These are phyloP conservation scores for Cordyceps farinosa DNA, from an alignment of 2,329 filamentous ascomycete species.

Conservation along the genomic window DNA sequence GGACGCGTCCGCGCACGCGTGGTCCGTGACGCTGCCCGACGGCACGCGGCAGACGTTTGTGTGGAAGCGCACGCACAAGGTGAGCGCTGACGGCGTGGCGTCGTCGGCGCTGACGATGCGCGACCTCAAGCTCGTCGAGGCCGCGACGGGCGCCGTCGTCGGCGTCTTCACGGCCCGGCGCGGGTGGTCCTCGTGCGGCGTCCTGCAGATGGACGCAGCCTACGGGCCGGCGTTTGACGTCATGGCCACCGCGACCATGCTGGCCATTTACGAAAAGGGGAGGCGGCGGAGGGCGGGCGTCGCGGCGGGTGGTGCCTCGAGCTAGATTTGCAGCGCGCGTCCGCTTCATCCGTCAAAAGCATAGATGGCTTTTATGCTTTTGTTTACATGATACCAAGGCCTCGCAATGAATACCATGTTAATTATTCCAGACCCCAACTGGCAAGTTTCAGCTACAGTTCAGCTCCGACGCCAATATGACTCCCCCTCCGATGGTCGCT, in stretches of 20 bases:
- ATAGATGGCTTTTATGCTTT: background rate
- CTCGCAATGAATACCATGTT: background rate
- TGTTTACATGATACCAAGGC: background rate
- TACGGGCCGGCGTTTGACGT: constrained; percentile 9
- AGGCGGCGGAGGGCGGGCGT: background rate
- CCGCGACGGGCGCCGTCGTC: background rate
- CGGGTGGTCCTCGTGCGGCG: constrained; percentile 3
- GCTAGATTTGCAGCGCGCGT: background rate
- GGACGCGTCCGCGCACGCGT: background rate
- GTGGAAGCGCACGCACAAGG: constrained; percentile 9
- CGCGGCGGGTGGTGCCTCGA: background rate
- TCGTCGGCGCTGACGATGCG: background rate
- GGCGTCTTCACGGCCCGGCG: constrained; percentile 9
- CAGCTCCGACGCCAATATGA: background rate
- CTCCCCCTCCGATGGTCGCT: background rate
- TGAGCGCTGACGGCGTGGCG: background rate
- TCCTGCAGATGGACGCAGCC: constrained; percentile 12
- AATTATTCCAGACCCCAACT: background rate
- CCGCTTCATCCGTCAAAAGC: background rate
- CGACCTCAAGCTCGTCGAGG: constrained; percentile 15
- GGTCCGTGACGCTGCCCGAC: background rate
- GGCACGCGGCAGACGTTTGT: background rate
- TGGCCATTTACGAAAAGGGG: constrained; percentile 10
- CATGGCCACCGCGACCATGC: background rate
- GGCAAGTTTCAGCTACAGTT: background rate